Percentiles rank a stretch among this genome's conserved stretches.
Conservation (phyloP, 176 grass and related monocot species). For the Aechmea fasciata region DNA sequence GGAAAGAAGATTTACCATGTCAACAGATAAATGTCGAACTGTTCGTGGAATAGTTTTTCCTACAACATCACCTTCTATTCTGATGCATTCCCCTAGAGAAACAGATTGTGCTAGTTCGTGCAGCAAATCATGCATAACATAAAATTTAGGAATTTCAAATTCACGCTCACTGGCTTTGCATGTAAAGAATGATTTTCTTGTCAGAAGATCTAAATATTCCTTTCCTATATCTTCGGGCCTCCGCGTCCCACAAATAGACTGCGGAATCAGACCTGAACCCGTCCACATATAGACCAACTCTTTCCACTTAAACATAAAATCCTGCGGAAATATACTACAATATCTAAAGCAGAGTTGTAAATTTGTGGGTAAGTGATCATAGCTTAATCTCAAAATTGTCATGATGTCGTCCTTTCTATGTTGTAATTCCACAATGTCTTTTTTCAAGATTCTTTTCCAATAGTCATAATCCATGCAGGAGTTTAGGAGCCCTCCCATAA, state of each 20-base stretch:
- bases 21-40: background rate
- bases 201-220: conserved; percentile 6
- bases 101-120: conserved; percentile 20
- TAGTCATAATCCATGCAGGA: too few relatives aligned
- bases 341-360: too few relatives aligned
- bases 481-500: too few relatives aligned
- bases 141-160: background rate
- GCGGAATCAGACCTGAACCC: conserved; percentile 11
- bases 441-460: too few relatives aligned
- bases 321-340: conserved; percentile 21
- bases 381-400: too few relatives aligned
- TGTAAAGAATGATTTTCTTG: too few relatives aligned
- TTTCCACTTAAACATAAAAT: background rate
- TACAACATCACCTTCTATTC: background rate
- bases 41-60: background rate
- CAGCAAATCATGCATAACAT: conserved; percentile 21
- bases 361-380: too few relatives aligned
- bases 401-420: too few relatives aligned
- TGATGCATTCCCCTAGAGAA: conserved; percentile 18
- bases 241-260: background rate
- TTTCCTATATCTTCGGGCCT: conserved; percentile 15
- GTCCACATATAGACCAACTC: conserved; percentile 16
- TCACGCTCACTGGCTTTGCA: background rate
- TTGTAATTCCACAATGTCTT: too few relatives aligned
- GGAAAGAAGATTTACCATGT: background rate